Percentiles rank a stretch among this genome's conserved stretches.
phyloP scores from a whole-genome alignment of 2,329 filamentous ascomycete genomes.

The Hypocreales sp. region DNA sequence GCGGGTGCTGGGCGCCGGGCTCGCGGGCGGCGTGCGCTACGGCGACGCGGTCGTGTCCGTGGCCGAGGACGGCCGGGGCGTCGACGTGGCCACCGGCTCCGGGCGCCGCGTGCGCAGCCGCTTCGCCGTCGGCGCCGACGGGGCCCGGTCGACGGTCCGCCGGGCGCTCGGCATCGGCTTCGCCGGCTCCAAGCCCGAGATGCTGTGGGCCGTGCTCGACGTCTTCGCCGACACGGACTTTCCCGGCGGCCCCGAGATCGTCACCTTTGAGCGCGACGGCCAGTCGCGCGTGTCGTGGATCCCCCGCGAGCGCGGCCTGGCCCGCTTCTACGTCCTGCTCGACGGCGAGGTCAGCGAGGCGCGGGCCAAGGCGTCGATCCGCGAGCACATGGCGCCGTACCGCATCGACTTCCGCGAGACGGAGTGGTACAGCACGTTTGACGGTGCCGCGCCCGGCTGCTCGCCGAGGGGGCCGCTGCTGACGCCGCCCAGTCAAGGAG shows the following conservation, averaged over 20 bases:
- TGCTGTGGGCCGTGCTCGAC: constrained; percentile 32
- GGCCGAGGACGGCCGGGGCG: constrained; percentile 39
- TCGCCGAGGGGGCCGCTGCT: constrained; percentile 1
- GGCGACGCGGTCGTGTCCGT: constrained; percentile 24
- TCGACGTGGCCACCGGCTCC: constrained; percentile 17
- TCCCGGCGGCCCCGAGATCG: constrained; percentile 27
- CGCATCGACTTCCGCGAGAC: constrained; percentile 24
- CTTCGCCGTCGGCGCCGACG: constrained; percentile 37
- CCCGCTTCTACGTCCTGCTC: constrained; percentile 29
- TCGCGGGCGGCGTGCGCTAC: constrained; percentile 19
- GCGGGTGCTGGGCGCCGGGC: constrained; percentile 16
- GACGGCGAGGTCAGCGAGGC: constrained; percentile 26
- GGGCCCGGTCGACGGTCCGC: constrained; percentile 32
- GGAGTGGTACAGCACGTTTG: constrained; percentile 35
- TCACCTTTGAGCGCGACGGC: constrained; percentile 28
- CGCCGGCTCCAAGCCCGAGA: constrained; percentile 30
- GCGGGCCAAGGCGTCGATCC: constrained; percentile 24
- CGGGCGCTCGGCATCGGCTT: constrained; percentile 21
- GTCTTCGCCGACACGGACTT: constrained; percentile 33
- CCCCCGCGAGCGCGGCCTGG: constrained; percentile 28
- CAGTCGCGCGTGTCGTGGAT: constrained; percentile 33
- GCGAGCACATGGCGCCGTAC: constrained; percentile 26
- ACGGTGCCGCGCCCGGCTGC: constrained; percentile 16
- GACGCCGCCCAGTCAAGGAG: constrained; percentile 19
- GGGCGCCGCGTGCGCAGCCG: constrained; percentile 17